Evolutionary conservation across 345 rosid species (phyloP).

Genomic region (Mangifera indica): DNA sequence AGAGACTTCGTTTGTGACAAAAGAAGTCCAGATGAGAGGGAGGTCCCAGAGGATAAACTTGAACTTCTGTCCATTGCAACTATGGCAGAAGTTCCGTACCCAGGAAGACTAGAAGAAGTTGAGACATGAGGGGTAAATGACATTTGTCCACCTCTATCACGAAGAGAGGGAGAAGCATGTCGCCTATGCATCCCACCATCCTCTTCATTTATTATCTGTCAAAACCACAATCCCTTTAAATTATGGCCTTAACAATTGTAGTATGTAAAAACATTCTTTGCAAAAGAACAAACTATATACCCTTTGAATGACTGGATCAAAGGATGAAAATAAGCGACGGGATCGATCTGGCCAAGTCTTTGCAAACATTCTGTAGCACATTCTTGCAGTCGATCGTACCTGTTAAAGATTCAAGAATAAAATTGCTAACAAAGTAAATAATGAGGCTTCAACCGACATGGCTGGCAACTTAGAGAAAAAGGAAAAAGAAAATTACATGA

Average conservation of each 20-base stretch:
- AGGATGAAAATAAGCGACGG: constrained; percentile 81
- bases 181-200: constrained; percentile 94
- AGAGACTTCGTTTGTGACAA: constrained; percentile 70
- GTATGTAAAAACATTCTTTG: not conserved
- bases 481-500: not conserved
- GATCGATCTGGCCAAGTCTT: constrained; percentile 99
- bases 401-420: constrained; percentile 34
- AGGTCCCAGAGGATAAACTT: constrained; percentile 60
- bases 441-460: not conserved
- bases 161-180: constrained; percentile 92
- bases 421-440: not conserved
- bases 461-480: not conserved
- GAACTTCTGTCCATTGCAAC: constrained; percentile 95
- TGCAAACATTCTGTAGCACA: constrained; percentile 97
- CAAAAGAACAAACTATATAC: constrained; percentile 37
- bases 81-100: constrained; percentile 94
- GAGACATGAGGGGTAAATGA: constrained; percentile 55
- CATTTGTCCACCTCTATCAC: constrained; percentile 76
- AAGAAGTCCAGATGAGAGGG: constrained; percentile 68
- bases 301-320: constrained; percentile 98
- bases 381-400: constrained; percentile 96
- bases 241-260: constrained; percentile 1
- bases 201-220: constrained; percentile 86
- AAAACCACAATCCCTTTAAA: constrained; percentile 10
- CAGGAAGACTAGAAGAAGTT: constrained; percentile 54